Percentiles rank a stretch among this genome's conserved stretches.
These are phyloP conservation scores for Agarophyton chilense DNA, from an alignment of 23 red algal genomes.

Conservation along the genomic window DNA sequence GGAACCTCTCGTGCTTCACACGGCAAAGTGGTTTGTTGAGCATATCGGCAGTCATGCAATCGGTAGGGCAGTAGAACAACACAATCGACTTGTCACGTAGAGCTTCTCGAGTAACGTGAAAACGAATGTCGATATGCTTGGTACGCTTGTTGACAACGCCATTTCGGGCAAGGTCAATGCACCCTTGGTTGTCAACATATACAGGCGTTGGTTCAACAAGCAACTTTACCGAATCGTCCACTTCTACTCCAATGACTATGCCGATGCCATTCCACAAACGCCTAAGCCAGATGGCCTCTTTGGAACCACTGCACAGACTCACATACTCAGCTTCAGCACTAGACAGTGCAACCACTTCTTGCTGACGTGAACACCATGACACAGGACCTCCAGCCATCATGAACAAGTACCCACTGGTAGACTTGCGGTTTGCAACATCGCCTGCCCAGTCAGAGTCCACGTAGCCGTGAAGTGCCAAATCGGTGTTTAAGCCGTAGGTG, in stretches of 20 bases:
- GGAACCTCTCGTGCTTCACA: constrained; percentile 42
- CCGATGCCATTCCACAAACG: constrained; percentile 4
- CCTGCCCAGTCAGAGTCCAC: constrained; percentile 35
- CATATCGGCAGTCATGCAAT: constrained; percentile 2
- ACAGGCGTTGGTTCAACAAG: constrained; percentile 17
- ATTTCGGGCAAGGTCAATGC: constrained; percentile 29
- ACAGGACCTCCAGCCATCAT: neutral
- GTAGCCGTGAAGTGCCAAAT: neutral
- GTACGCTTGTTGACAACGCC: constrained; percentile 1
- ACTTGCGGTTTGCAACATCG: constrained; percentile 7
- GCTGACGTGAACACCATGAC: constrained; percentile 32
- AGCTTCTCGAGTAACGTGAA: constrained; percentile 2
- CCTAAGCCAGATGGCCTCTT: constrained; percentile 41
- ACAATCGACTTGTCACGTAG: constrained; percentile 5
- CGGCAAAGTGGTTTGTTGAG: constrained; percentile 8
- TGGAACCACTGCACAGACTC: constrained; percentile 7
- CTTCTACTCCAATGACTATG: neutral
- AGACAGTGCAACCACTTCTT: constrained; percentile 52
- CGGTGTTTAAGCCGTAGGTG: neutral
- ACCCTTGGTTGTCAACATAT: constrained; percentile 19
- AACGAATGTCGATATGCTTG: constrained; percentile 37
- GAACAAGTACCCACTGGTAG: constrained; percentile 22
- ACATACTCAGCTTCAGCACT: constrained; percentile 58
- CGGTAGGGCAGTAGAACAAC: constrained; percentile 18
- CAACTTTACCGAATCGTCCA: neutral